These are phyloP conservation scores for Neltuma alba DNA, from an alignment of 306 rosid species.

Conservation along the genomic window DNA sequence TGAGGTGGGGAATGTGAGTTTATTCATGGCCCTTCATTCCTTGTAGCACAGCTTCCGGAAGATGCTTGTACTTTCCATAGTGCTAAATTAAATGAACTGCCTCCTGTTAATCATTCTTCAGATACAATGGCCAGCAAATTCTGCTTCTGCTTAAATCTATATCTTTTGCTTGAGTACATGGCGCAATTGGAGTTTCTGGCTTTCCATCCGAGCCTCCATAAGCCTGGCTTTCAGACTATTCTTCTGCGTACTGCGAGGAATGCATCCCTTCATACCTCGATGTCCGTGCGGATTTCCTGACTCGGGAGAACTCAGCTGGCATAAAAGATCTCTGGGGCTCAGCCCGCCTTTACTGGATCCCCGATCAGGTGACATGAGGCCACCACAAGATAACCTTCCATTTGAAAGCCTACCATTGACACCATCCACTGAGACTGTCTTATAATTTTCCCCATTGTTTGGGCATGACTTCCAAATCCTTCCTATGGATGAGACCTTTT, in stretches of 20 bases:
- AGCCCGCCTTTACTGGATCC: slow-evolving; percentile 55
- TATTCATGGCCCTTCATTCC: slow-evolving; percentile 43
- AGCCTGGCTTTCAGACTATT: slow-evolving; percentile 85
- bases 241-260: slow-evolving; percentile 70
- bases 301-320: slow-evolving; percentile 77
- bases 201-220: slow-evolving; percentile 88
- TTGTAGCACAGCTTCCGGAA: slow-evolving; percentile 46
- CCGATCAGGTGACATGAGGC: slow-evolving; percentile 64
- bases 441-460: slow-evolving; percentile 66
- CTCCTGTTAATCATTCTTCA: slow-evolving; percentile 23
- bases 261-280: slow-evolving; percentile 82
- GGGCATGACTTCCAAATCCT: slow-evolving; percentile 84
- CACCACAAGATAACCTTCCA: slow-evolving; percentile 69
- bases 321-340: slow-evolving; percentile 73
- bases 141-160: slow-evolving; percentile 43
- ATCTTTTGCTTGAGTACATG: slow-evolving; percentile 89
- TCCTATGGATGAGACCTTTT: slow-evolving; percentile 74
- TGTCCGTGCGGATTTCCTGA: slow-evolving; percentile 51
- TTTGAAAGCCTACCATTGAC: slow-evolving; percentile 73
- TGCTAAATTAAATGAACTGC: slow-evolving; percentile 38
- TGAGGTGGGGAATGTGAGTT: slow-evolving; percentile 36
- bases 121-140: slow-evolving; percentile 35
- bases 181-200: slow-evolving; percentile 81
- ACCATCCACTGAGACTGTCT: slow-evolving; percentile 71
- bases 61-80: slow-evolving; percentile 24